A percentile compares a stretch with the other conserved stretches of the same genome.
phyloP scores from a whole-genome alignment of 305 asterid genomes.

The Fraxinus dipetala region DNA sequence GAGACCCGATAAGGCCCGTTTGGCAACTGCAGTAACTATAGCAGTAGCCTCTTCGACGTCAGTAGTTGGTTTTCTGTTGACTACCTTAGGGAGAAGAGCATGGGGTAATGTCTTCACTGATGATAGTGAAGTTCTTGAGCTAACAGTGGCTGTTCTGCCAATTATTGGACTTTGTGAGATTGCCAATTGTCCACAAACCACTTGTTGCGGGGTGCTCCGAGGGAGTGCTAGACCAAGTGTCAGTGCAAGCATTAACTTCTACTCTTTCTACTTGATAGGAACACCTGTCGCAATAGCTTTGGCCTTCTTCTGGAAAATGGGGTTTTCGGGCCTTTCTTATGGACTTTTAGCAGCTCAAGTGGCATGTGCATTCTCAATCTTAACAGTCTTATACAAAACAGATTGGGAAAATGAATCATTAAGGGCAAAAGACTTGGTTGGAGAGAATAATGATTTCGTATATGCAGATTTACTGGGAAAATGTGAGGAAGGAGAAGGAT shows the following conservation, averaged over 20 bases:
- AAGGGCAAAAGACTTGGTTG: conserved; percentile 65
- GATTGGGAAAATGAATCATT: conserved; percentile 74
- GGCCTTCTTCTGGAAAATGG: conserved; percentile 59
- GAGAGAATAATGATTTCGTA: conserved; percentile 39
- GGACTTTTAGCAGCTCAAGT: conserved; percentile 91
- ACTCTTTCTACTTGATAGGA: conserved; percentile 78
- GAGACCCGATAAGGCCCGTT: conserved; percentile 57
- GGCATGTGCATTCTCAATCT: conserved; percentile 63
- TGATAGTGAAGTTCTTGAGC: conserved; percentile 59
- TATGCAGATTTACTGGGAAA: conserved; percentile 41
- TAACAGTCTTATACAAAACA: conserved; percentile 53
- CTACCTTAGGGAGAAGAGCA: conserved; percentile 63
- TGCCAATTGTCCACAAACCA: conserved; percentile 87
- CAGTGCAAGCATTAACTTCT: conserved; percentile 74
- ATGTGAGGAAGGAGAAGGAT: conserved; percentile 42
- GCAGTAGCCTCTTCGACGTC: conserved; percentile 63
- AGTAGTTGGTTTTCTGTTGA: conserved; percentile 55
- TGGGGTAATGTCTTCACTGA: conserved; percentile 72
- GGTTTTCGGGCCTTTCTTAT: conserved; percentile 74
- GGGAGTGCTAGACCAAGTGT: conserved; percentile 78
- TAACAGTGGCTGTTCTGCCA: conserved; percentile 60
- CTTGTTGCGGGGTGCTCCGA: conserved; percentile 83
- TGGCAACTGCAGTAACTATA: conserved; percentile 61
- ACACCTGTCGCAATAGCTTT: conserved; percentile 73
- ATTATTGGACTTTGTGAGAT: conserved; percentile 86